These are phyloP conservation scores for Aureobasidium musti DNA, from an alignment of 2,329 filamentous ascomycete species.

Conservation along the genomic window DNA sequence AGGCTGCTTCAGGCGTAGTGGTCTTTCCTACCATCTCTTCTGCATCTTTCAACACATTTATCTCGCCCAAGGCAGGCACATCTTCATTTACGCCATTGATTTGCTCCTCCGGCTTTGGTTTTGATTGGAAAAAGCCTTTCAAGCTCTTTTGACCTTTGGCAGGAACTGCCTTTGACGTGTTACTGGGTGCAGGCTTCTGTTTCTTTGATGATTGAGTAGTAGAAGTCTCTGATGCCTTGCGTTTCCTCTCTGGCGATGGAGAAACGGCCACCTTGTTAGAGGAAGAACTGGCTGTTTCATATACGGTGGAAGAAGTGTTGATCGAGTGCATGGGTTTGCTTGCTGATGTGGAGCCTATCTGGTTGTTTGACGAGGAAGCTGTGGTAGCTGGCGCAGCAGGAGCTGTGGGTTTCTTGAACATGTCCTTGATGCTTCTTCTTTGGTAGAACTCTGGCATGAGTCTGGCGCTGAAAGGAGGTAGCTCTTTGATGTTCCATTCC, in stretches of 20 bases:
- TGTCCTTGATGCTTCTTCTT: conserved; percentile 83
- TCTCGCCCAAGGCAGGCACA: background rate
- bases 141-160: conserved; percentile 61
- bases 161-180: conserved; percentile 36
- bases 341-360: background rate
- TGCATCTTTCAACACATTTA: background rate
- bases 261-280: background rate
- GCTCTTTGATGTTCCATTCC: conserved; percentile 66
- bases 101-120: conserved; percentile 37
- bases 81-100: background rate
- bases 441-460: conserved; percentile 86
- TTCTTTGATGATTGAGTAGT: conserved; percentile 50
- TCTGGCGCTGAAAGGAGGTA: conserved; percentile 75
- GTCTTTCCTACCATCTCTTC: background rate
- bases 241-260: conserved; percentile 37
- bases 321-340: background rate
- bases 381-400: background rate
- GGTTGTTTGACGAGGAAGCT: background rate
- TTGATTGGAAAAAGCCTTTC: conserved; percentile 77
- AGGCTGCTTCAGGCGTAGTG: background rate
- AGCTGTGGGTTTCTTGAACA: conserved; percentile 67
- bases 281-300: background rate
- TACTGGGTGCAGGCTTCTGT: conserved; percentile 46
- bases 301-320: background rate
- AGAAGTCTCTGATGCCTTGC: conserved; percentile 39